Evolutionary conservation across 805 yeast species (phyloP), one percentile per base, ranked within the genome.

Genomic region (Candida peoriensis): DNA sequence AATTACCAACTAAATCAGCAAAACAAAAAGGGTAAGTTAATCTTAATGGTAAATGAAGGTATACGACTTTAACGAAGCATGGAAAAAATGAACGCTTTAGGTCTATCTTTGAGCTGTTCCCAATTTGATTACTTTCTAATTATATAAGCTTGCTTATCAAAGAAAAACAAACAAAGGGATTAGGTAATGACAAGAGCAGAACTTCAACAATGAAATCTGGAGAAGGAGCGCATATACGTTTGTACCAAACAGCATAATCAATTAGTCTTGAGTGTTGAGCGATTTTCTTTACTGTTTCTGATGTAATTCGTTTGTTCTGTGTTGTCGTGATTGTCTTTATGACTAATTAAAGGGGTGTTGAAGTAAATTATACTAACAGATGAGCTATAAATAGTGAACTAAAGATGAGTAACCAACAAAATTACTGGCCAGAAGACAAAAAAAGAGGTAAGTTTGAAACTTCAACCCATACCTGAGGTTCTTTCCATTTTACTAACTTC

Each of bases 121-220:
- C n/a, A n/a, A 25, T 36, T 36, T 36, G 13, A 21, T 17, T 19
- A 28, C 31, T 18, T 25, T 25, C 19, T 4, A 14, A 36, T 41
- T 41, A 41, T 32, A 41, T 41, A 41, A 41, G 39, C 44, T 37
- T 12, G n/a, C n/a, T n/a, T n/a, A n/a, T n/a, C n/a, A n/a, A n/a
- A n/a, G n/a, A n/a, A 12, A 24, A 19, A 15, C 10, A 6, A 15
- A 11, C 9, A 8, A 7, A 24, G 34, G 27, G 41, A 36, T 42
- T 42, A 42, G 46, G 46, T 39, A 42, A 42, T 36, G 20, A 8
- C 23, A 21, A 8, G 11, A 21, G 23, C 11, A 11, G 8, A 21
- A 21, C 10, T 21, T 7, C 17, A 25, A 11, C n/a, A 25, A 6
- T 10, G 17, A 5, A 11, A 16, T 4, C 17, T 24, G 17, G 27